Evolutionary conservation across 208 protist genomes (phyloP).

Genomic region (Trypanosomatidae sp.): DNA sequence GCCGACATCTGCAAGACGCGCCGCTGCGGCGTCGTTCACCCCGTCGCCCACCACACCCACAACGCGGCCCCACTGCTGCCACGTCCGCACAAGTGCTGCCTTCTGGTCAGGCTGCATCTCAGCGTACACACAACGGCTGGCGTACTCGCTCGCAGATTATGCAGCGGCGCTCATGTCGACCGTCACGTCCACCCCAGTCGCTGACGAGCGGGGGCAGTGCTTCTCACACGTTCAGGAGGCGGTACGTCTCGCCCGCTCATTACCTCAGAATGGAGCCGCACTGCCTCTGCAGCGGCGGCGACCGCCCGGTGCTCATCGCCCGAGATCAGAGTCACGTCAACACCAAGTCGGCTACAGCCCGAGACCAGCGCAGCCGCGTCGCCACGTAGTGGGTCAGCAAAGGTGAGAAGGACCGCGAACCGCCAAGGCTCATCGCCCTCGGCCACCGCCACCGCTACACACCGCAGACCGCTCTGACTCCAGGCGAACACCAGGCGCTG

Average conservation of each 20-base stretch:
- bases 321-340: slow-evolving; percentile 93
- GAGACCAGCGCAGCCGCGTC: slow-evolving; percentile 36
- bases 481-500: slow-evolving; percentile 13
- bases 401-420: slow-evolving; percentile 76
- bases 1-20: slow-evolving; percentile 93
- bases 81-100: slow-evolving; percentile 64
- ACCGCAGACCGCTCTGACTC: slow-evolving; percentile 48
- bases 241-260: slow-evolving; percentile 19
- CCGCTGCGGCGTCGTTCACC: slow-evolving; percentile 94
- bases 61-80: slow-evolving; percentile 73
- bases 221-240: neutral
- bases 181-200: neutral
- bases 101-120: slow-evolving; percentile 81
- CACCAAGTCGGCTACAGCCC: slow-evolving; percentile 53
- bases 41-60: slow-evolving; percentile 96
- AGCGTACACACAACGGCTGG: slow-evolving; percentile 57
- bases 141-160: slow-evolving; percentile 26
- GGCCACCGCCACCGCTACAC: slow-evolving; percentile 44
- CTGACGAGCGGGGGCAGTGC: neutral
- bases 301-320: slow-evolving; percentile 48
- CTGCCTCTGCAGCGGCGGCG: slow-evolving; percentile 7
- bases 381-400: slow-evolving; percentile 83
- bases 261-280: neutral
- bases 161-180: slow-evolving; percentile 25
- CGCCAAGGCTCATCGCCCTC: slow-evolving; percentile 48